phyloP scores from a whole-genome alignment of 257 asterid species.

The Solanum lignicaule region DNA sequence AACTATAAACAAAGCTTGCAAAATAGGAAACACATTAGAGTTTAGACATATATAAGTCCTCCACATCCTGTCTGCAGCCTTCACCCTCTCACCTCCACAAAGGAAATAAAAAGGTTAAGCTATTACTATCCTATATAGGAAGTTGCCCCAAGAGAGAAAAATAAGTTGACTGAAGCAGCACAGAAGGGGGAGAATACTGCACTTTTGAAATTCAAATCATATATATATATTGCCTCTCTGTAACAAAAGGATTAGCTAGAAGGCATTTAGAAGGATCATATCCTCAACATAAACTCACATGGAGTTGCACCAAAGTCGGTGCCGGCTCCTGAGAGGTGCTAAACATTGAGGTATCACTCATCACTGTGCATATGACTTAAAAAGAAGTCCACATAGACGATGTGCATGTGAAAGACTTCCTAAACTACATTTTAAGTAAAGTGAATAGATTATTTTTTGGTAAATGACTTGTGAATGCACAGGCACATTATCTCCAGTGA shows the following conservation, averaged over 20 bases:
- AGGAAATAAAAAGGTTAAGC: neutral
- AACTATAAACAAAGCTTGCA: neutral
- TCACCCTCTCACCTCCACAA: neutral
- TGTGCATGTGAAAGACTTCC: neutral
- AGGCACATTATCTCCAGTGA: neutral
- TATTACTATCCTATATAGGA: neutral
- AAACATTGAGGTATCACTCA: neutral
- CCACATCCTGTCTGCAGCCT: neutral
- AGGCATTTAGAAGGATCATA: neutral
- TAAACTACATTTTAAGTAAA: neutral
- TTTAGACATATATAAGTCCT: neutral
- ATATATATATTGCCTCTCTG: neutral
- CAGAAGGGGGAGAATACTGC: neutral
- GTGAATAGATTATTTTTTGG: neutral
- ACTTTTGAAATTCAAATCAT: neutral
- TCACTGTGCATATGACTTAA: neutral
- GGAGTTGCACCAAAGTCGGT: neutral
- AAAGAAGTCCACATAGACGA: neutral
- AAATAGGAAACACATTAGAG: neutral
- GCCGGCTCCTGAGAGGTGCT: neutral
- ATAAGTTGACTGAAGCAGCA: neutral
- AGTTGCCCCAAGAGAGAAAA: neutral
- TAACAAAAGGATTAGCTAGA: neutral
- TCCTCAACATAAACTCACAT: neutral
- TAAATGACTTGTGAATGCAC: neutral